A percentile compares a stretch with the other conserved stretches of the same genome.
phyloP scores from a whole-genome alignment of 2,329 filamentous ascomycete species.

The Knoxdaviesia capensis region DNA sequence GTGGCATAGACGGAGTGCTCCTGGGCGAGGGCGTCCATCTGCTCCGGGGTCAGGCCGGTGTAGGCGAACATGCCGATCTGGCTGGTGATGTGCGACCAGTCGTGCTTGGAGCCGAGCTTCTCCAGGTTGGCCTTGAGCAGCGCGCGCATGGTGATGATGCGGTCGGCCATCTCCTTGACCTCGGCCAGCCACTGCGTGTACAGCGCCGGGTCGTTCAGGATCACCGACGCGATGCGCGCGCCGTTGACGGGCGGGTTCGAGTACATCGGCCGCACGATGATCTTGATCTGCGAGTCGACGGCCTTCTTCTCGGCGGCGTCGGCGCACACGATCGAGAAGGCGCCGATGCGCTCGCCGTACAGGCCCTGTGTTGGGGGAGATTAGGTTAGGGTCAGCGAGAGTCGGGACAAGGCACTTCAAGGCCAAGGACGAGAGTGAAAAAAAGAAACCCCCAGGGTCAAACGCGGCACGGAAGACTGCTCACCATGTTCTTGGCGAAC shows the following conservation, averaged over 20 bases:
- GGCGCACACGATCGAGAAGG: constrained; percentile 80
- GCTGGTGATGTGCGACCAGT: constrained; percentile 97
- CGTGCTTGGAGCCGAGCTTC: constrained; percentile 83
- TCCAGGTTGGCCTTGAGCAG: constrained; percentile 89
- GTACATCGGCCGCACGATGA: constrained; percentile 89
- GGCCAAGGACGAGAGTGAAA: no score
- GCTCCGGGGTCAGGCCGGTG: constrained; percentile 74
- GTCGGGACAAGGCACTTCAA: not conserved
- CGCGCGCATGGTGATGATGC: constrained; percentile 95
- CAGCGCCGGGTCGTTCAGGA: constrained; percentile 67
- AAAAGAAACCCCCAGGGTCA: no score
- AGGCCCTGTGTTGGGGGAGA: constrained; percentile 54
- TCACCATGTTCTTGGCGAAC: constrained; percentile 98
- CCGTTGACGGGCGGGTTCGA: constrained; percentile 96
- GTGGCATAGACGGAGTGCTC: constrained; percentile 97
- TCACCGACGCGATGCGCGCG: constrained; percentile 79
- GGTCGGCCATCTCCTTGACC: constrained; percentile 97
- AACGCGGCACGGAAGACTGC: constrained; percentile 6
- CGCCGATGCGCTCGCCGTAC: constrained; percentile 93
- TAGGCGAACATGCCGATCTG: constrained; percentile 99
- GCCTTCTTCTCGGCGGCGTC: constrained; percentile 83
- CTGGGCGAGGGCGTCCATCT: constrained; percentile 82
- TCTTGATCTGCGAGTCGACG: constrained; percentile 95
- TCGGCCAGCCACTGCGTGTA: constrained; percentile 91
- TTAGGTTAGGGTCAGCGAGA: not conserved